These are phyloP conservation scores for Penicillium sp. DNA, from an alignment of 2,329 filamentous ascomycete species.

Conservation along the genomic window DNA sequence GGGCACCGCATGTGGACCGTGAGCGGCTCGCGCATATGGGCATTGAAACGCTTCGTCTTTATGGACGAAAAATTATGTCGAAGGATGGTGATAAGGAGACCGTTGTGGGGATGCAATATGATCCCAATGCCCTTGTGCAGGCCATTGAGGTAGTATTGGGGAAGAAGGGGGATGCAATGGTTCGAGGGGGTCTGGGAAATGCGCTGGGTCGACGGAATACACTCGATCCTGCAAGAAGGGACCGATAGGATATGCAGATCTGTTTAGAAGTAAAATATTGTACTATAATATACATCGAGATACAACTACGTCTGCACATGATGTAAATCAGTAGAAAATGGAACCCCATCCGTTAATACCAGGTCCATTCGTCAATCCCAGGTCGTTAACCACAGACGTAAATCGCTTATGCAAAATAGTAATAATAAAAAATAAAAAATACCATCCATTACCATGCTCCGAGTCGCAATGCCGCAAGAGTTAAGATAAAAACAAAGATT, in stretches of 20 bases:
- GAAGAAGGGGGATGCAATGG: constrained; percentile 55
- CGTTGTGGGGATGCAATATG: constrained; percentile 65
- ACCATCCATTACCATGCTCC: constrained; percentile 2
- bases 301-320: background rate
- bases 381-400: background rate
- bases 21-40: constrained; percentile 64
- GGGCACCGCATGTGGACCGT: constrained; percentile 69
- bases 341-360: background rate
- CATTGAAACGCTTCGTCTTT: constrained; percentile 74
- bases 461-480: constrained; percentile 7
- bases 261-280: background rate
- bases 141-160: constrained; percentile 77
- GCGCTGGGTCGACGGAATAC: constrained; percentile 61
- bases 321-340: background rate
- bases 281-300: background rate
- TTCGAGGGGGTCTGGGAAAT: constrained; percentile 37
- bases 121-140: constrained; percentile 70
- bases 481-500: background rate
- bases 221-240: constrained; percentile 36
- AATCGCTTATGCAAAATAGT: background rate
- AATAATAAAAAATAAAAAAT: background rate
- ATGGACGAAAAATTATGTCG: constrained; percentile 60
- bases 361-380: background rate
- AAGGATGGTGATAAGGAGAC: constrained; percentile 49
- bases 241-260: background rate